Percentiles rank a stretch among this genome's conserved stretches.
phyloP scores from a whole-genome alignment of 129 eudicot genomes.

The Solidago caesia region DNA sequence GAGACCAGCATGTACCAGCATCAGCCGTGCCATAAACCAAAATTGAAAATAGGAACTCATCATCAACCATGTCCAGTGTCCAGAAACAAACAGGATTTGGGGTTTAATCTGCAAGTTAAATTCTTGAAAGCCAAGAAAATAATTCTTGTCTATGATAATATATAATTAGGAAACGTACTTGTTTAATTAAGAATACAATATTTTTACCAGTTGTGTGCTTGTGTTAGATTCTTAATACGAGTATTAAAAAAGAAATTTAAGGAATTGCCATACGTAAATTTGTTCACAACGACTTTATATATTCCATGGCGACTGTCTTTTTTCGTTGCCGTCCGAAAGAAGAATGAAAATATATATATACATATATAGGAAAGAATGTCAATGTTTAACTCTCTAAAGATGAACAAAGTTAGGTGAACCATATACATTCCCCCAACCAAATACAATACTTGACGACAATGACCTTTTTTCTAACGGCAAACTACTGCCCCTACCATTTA shows the following conservation, averaged over 20 bases:
- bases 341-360: neutral
- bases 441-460: slow-evolving; percentile 6
- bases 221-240: neutral
- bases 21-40: too few species aligned
- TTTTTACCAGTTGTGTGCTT: too few species aligned
- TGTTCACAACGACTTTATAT: neutral
- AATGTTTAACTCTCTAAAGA: slow-evolving; percentile 3
- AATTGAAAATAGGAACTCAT: too few species aligned
- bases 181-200: neutral
- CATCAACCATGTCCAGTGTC: too few species aligned
- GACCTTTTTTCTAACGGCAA: too few species aligned
- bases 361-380: slow-evolving; percentile 16
- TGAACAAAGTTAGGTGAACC: slow-evolving; percentile 21
- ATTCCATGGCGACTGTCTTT: neutral
- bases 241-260: neutral
- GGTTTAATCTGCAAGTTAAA: too few species aligned
- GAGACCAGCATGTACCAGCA: too few species aligned
- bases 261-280: neutral
- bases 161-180: too few species aligned
- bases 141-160: too few species aligned
- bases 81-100: too few species aligned
- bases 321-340: slow-evolving; percentile 9
- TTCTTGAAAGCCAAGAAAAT: too few species aligned
- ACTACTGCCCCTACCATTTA: neutral
- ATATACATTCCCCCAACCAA: slow-evolving; percentile 27